Evolutionary conservation across 108 stramenopile species (phyloP), one percentile per base, ranked within the genome.

Genomic region (Fragilaria radians): DNA sequence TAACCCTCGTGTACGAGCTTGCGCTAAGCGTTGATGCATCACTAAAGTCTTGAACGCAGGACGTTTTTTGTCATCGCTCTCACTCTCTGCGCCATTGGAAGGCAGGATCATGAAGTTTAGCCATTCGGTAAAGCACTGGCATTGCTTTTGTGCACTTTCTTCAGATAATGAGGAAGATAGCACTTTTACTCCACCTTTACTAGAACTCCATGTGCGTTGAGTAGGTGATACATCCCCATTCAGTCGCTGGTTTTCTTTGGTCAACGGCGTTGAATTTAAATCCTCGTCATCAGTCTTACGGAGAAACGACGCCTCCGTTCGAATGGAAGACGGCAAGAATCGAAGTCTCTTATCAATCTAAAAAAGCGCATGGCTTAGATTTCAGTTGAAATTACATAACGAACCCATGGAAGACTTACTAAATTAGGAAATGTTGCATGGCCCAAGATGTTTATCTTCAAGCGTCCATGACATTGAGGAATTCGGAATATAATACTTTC

Each of bases 71-170:
- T 36, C 48, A 23, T 51, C 28, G 7, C 5, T 2, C 50, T 73
- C 61, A 2, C 73, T 50, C 9, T 66, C 66, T 3, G 48, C 46
- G 63, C 80, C 79, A 33, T 83, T 85, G 5, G 62, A 49, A 31
- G 83, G 89, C 28, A 68, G 53, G 26, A 95, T 67, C 5, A 82
- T 65, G 48, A 88, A 83, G 62, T 93, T 95, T n/a, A 95, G 69
- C 86, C 89, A 95, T 17, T 58, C 61, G 5, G 77, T 63, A 53
- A 91, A 91, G 0, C 78, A 59, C 29, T 75, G 57, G 46, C 72
- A 76, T 71, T 93, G 91, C 62, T 85, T 80, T 24, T 73, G 77
- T 27, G 90, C 90, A 89, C 83, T 88, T 17, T 70, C 69, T 17
- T 78, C 54, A 26, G 36, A 14, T 7, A 42, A n/a, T n/a, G n/a